phyloP scores from a whole-genome alignment of 257 asterid genomes.

The Misopates orontium region DNA sequence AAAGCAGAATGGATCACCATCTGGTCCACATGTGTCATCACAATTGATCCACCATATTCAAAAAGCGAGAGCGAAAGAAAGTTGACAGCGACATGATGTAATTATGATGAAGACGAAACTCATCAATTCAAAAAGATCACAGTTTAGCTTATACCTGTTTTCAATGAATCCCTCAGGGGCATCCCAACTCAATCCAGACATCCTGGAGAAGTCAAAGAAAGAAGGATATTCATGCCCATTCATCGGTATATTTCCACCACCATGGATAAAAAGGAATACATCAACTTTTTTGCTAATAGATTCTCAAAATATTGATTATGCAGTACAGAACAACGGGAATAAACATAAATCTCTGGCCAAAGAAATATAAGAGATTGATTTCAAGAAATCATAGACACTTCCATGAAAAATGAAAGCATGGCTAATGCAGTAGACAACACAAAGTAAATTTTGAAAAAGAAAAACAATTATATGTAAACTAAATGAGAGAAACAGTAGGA shows the following conservation, averaged over 20 bases:
- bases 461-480: not conserved
- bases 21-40: conserved; percentile 64
- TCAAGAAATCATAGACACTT: not conserved
- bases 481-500: not conserved
- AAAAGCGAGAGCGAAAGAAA: not conserved
- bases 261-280: conserved; percentile 17
- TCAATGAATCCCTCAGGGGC: conserved; percentile 84
- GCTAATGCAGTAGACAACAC: not conserved
- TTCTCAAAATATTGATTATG: no score
- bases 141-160: conserved; percentile 55
- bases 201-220: conserved; percentile 48
- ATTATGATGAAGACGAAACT: not conserved
- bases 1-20: conserved; percentile 86
- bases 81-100: not conserved
- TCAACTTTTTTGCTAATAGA: no score
- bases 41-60: conserved; percentile 21
- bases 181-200: conserved; percentile 83
- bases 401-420: not conserved
- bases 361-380: not conserved
- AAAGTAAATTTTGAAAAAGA: not conserved
- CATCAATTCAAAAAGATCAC: conserved; percentile 15
- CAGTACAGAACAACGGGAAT: no score
- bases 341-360: conserved; percentile 35
- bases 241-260: not conserved
- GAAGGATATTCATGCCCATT: conserved; percentile 10